Conservation (phyloP, 2,329 filamentous ascomycete species). For the Colletotrichum sp. region DNA sequence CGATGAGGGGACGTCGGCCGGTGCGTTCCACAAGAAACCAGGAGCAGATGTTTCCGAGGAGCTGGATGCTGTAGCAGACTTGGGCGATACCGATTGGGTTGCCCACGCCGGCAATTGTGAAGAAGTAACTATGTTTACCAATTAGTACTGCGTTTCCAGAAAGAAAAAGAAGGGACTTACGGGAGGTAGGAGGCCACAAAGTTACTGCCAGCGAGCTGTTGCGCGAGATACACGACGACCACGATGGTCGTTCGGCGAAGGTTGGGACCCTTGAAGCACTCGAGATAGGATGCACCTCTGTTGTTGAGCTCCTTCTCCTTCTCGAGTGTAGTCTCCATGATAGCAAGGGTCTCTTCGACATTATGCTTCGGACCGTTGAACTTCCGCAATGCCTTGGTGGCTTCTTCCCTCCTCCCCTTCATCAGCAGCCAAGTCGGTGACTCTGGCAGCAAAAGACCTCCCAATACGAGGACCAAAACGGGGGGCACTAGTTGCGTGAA, state of each 20-base stretch:
- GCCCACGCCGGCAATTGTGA: slow-evolving; percentile 40
- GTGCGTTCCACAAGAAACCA: slow-evolving; percentile 40
- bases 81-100: slow-evolving; percentile 44
- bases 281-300: slow-evolving; percentile 46
- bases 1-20: slow-evolving; percentile 41
- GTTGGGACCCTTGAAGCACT: slow-evolving; percentile 55
- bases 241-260: slow-evolving; percentile 60
- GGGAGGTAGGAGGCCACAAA: slow-evolving; percentile 37
- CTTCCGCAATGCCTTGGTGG: slow-evolving; percentile 34
- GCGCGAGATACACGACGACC: slow-evolving; percentile 66
- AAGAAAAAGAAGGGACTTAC: not conserved
- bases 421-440: slow-evolving; percentile 44
- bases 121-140: slow-evolving; percentile 41
- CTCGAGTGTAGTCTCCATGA: slow-evolving; percentile 33
- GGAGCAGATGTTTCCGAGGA: slow-evolving; percentile 43
- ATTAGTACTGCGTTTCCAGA: too few species aligned
- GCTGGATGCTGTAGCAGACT: slow-evolving; percentile 44
- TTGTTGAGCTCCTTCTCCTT: slow-evolving; percentile 34
- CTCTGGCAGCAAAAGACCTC: slow-evolving; percentile 13
- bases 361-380: slow-evolving; percentile 30
- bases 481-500: not conserved
- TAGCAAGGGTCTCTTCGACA: slow-evolving; percentile 31
- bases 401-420: slow-evolving; percentile 35
- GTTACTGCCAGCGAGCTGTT: slow-evolving; percentile 63
- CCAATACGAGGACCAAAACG: not conserved